Conservation (phyloP, 2,329 filamentous ascomycete genomes). For the Xenoacremonium recifei region DNA sequence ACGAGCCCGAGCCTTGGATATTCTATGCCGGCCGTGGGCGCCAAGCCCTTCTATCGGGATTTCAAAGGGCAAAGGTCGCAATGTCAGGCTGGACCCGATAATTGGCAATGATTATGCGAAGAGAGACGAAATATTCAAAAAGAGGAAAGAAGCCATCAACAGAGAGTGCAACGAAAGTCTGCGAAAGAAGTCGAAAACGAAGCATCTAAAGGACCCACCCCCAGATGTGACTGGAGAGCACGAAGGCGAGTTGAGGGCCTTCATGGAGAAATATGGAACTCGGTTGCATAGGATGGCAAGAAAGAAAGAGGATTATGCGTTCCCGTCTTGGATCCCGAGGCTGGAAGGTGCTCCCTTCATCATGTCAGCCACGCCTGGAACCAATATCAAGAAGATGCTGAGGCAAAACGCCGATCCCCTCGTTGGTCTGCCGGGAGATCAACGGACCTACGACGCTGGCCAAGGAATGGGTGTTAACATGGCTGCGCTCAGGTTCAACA, state of each 20-base stretch:
- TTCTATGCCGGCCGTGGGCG: background rate
- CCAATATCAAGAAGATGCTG: constrained; percentile 1
- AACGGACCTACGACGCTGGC: background rate
- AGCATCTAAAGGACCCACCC: background rate
- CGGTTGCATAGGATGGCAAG: background rate
- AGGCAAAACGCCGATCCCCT: constrained; percentile 1
- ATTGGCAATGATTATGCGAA: background rate
- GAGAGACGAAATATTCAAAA: background rate
- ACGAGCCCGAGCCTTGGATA: background rate
- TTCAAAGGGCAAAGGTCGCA: background rate
- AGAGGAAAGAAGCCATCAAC: background rate
- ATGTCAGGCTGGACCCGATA: background rate
- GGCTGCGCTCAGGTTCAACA: background rate
- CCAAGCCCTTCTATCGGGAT: background rate
- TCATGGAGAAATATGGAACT: background rate
- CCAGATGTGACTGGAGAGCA: background rate
- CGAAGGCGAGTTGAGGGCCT: background rate
- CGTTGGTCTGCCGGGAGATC: background rate
- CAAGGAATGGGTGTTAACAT: background rate
- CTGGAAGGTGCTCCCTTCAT: constrained; percentile 1
- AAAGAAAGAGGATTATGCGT: background rate
- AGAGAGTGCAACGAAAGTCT: background rate
- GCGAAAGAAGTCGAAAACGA: background rate
- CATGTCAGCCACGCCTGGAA: background rate
- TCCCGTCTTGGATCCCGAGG: constrained; percentile 1